Evolutionary conservation across 1,284 basidiomycete species (phyloP).

Genomic region (Sanghuangporus sanghuang): DNA sequence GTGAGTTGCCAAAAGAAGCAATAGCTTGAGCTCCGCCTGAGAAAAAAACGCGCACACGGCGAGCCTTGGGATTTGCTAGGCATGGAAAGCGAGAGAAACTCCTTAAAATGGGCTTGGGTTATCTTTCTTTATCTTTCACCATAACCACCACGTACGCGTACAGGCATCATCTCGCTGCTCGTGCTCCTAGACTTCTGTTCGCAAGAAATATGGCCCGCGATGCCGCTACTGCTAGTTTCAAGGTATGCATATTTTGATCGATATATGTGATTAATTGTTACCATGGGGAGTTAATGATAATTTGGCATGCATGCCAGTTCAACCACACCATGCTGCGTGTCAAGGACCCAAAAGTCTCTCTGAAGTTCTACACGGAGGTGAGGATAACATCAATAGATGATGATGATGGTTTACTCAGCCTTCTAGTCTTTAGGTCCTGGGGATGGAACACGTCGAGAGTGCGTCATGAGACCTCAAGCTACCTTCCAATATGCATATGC

Average conservation of each 20-base stretch:
- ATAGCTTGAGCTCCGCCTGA: too few relatives aligned
- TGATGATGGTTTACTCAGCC: conserved; percentile 13
- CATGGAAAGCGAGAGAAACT: not conserved
- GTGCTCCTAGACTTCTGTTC: not conserved
- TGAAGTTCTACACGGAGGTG: conserved; percentile 73
- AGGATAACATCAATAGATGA: conserved; percentile 16
- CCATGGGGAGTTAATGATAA: conserved; percentile 1
- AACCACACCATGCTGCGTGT: conserved; percentile 91
- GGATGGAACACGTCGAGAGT: conserved; percentile 82
- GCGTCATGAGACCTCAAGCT: conserved; percentile 17
- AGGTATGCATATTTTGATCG: conserved; percentile 31
- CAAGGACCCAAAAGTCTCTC: conserved; percentile 79
- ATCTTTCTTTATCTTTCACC: not conserved
- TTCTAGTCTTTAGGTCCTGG: conserved; percentile 48
- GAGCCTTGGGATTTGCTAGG: too few relatives aligned
- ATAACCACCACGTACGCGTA: conserved; percentile 11
- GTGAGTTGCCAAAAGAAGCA: too few relatives aligned
- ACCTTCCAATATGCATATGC: not conserved
- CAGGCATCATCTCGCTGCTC: not conserved
- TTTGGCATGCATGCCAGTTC: conserved; percentile 44
- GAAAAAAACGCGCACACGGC: too few relatives aligned
- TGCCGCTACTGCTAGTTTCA: conserved; percentile 61
- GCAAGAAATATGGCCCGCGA: conserved; percentile 51
- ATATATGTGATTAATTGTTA: not conserved
- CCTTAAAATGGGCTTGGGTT: not conserved